Evolutionary conservation across 805 yeast genomes (phyloP), one percentile per base, ranked within the genome.

Genomic region (Candida sanyiensis): DNA sequence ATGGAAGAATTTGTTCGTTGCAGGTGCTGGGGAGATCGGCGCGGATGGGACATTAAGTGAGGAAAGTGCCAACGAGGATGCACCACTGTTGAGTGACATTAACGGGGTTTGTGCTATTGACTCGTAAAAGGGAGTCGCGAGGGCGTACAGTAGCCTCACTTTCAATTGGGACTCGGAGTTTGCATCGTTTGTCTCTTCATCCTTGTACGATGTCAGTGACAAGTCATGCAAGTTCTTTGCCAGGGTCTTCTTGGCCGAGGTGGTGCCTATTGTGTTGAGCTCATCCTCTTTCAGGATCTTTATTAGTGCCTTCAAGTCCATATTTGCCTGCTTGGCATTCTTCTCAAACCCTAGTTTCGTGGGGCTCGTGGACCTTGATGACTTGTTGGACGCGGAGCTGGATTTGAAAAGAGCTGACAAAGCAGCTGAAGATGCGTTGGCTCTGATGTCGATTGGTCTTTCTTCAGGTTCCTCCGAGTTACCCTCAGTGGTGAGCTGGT

Each of bases 81-180:
- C 56, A 13, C 52, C 50, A 43, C 53, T 37, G 45, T 50, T 44
- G 46, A 49, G 24, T 0, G 53, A 48, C 3, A 54, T 44, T 19
- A 52, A 44, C 6, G 59, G 58, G 0, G 56, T 48, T 28, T 48
- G 51, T 1, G 41, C 45, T 8, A 60, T 42, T 3, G 61, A 45
- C 24, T 56, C 59, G 28, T 59, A 48, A 60, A 80, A 77, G 6
- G 86, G 86, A 2, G 82, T 76, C 2, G 88, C 81, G 40, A 80
- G 64, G 1, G 86, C 84, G 54, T 76, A 73, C 11, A 80, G 53
- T 5, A 80, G 57, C 47, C 68, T 71, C 3, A 67, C 64, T 43
- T 69, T 52, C 8, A 55, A 24, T 15, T 55, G 45, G 2, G 50
- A 46, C 22, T 53, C 58, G 5, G 52, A 40, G 11, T 37, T 40